phyloP scores from a whole-genome alignment of 495 filamentous ascomycete species.

The Aspergillus leporis region DNA sequence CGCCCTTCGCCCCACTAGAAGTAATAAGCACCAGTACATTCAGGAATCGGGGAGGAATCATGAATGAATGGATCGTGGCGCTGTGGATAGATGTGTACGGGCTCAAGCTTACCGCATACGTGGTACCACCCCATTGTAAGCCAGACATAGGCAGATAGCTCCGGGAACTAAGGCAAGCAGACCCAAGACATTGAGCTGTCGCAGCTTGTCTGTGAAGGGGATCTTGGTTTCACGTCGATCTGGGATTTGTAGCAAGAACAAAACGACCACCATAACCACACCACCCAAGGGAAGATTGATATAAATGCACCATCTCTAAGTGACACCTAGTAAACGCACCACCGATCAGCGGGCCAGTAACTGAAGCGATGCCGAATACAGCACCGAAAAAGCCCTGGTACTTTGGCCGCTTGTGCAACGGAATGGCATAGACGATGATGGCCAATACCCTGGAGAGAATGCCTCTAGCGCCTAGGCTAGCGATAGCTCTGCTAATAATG shows the following conservation, averaged over 20 bases:
- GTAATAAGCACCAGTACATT: too few relatives aligned
- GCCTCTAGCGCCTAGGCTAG: slow-evolving; percentile 71
- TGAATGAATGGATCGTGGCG: too few relatives aligned
- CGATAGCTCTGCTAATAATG: slow-evolving; percentile 78
- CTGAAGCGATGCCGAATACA: slow-evolving; percentile 57
- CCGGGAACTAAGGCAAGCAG: neutral
- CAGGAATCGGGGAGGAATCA: neutral
- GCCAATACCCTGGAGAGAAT: slow-evolving; percentile 51
- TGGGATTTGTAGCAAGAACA: slow-evolving; percentile 18
- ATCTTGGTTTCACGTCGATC: neutral
- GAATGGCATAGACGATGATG: slow-evolving; percentile 56
- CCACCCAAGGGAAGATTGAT: slow-evolving; percentile 61
- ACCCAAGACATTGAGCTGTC: slow-evolving; percentile 2
- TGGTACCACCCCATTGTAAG: neutral
- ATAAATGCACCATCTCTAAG: slow-evolving; percentile 58
- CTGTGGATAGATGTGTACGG: too few relatives aligned
- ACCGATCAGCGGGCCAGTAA: slow-evolving; percentile 40
- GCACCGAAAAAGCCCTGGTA: slow-evolving; percentile 45
- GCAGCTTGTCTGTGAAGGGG: slow-evolving; percentile 5
- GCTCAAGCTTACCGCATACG: neutral
- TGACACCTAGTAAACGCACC: slow-evolving; percentile 29
- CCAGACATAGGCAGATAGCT: slow-evolving; percentile 2
- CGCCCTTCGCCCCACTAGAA: too few relatives aligned
- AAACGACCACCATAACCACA: slow-evolving; percentile 43
- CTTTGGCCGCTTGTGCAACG: slow-evolving; percentile 54